These are phyloP conservation scores for Saturnispora hagleri DNA, from an alignment of 805 yeast species.

Conservation along the genomic window DNA sequence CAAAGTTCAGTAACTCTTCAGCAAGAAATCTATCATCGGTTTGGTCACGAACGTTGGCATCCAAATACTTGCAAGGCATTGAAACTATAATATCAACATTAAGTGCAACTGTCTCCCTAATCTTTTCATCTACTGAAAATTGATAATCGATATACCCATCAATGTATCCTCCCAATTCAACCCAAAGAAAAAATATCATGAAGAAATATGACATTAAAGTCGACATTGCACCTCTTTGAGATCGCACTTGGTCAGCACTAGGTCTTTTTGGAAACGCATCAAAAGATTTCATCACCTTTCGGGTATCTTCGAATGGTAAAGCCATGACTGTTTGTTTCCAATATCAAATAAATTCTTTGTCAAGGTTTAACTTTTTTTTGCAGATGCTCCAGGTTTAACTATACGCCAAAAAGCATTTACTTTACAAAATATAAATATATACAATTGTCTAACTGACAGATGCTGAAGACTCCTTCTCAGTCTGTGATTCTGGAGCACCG, in stretches of 20 bases:
- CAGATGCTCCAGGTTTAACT: neutral
- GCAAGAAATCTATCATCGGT: slow-evolving; percentile 76
- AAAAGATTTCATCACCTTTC: slow-evolving; percentile 35
- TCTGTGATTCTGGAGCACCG: neutral
- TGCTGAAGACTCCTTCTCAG: neutral
- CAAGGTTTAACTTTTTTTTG: neutral
- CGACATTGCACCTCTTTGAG: slow-evolving; percentile 68
- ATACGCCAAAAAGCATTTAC: neutral
- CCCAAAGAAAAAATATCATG: slow-evolving; percentile 65
- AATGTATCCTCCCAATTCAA: slow-evolving; percentile 73
- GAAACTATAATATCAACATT: slow-evolving; percentile 75
- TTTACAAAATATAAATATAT: neutral
- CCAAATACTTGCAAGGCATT: slow-evolving; percentile 73
- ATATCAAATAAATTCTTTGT: neutral
- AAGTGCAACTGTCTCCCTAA: slow-evolving; percentile 50
- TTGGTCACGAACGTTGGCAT: slow-evolving; percentile 66
- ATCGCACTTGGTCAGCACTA: slow-evolving; percentile 60
- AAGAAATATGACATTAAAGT: slow-evolving; percentile 55
- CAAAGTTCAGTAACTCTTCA: slow-evolving; percentile 61
- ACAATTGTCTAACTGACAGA: neutral
- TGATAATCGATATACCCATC: slow-evolving; percentile 77
- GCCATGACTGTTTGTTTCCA: neutral
- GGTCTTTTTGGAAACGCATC: slow-evolving; percentile 74
- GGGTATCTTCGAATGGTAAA: slow-evolving; percentile 1
- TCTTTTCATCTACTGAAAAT: slow-evolving; percentile 59